Evolutionary conservation across 176 grass and related monocot genomes (phyloP), one percentile per base, ranked within the genome.

Genomic region (Pharus latifolius): DNA sequence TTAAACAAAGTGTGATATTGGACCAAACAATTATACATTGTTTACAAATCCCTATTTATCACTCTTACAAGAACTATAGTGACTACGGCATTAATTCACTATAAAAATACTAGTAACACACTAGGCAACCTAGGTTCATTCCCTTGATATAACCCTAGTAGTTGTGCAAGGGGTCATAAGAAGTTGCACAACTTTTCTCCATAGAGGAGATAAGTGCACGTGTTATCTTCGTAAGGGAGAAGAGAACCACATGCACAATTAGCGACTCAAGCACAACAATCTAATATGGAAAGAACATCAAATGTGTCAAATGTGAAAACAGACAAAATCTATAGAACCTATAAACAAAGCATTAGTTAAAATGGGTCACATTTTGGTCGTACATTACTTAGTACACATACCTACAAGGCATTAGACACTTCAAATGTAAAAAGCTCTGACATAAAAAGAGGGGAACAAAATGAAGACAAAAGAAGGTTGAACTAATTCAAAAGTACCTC

Each of bases 401-500:
- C 41, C 6, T 63, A 61, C 12, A 16, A 60, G 31, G 18, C 33
- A 51, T 58, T 27, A 13, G 40, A 73, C 46, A 64, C 19, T 70
- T 28, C 16, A 69, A 43, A 57, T 74, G 2, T 19, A 32, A 80
- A 78, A 46, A 54, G 16, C 9, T 46, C 15, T 3, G 1, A 45
- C 29, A 51, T 45, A 22, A 67, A 82, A 74, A 60, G 9, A 69
- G 67, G 43, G 24, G 18, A 31, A 27, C 19, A 53, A n/a, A 75
- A 26, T 44, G 25, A 20, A 53, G 37, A 64, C 19, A 17, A 34
- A 54, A 10, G 24, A 47, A 59, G 42, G 11, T 74, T 19, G 2
- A n/a, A 73, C 73, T 33, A 81, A 74, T 64, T 59, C 26, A 80
- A 65, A 41, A 60, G 28, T 85, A 98, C 95, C 95, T 98, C 90